Evolutionary conservation across 768 basidiomycete species (phyloP), one percentile per base, ranked within the genome.

Genomic region (Suillus bovinus): DNA sequence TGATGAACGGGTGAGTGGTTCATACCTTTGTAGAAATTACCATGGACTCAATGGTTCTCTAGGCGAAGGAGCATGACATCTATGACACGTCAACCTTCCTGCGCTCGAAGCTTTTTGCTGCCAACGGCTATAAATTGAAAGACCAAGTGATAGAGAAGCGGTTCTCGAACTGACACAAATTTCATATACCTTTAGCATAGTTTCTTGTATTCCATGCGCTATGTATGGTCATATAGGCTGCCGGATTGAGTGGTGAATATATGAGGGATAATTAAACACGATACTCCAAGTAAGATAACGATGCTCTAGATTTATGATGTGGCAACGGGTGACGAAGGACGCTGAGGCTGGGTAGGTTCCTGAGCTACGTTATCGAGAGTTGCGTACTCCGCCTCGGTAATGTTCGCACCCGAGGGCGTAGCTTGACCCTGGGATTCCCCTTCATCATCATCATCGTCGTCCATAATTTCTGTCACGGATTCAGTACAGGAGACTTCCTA

Each of bases 51-150:
- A 58, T 24, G 24, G 20, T 54, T 46, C 52, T 62, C 13, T 67
- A 96, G 94, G 93, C 95, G 10, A 97, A 96, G 71, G 97, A 98
- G 56, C 89, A 97, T 67, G 97, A 99, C 66, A 98, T 99, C 56
- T 98, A 89, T 71, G 96, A 98, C 71, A 85, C 90, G 36, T 77
- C 84, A 22, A 86, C 94, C 5, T 99, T 99, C 86, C 75, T 97
- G 70, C 83, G 80, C 38, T 95, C 93, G 3, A 89, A 87, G 66
- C 72, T 99, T 31, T 99, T 99, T 75, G 70, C 78, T 17, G 81
- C 92, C 14, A 99, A 99, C 69, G 96, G 96, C 3, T 99, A 98
- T 78, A 86, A 84, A 67, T 71, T 91, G 44, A 82, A 82, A 22
- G 85, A 75, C 46, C 81, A 82, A 55, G 76, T 80, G 41, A 91